Conservation (phyloP, 768 basidiomycete species). For the Pleurotus cornucopiae region DNA sequence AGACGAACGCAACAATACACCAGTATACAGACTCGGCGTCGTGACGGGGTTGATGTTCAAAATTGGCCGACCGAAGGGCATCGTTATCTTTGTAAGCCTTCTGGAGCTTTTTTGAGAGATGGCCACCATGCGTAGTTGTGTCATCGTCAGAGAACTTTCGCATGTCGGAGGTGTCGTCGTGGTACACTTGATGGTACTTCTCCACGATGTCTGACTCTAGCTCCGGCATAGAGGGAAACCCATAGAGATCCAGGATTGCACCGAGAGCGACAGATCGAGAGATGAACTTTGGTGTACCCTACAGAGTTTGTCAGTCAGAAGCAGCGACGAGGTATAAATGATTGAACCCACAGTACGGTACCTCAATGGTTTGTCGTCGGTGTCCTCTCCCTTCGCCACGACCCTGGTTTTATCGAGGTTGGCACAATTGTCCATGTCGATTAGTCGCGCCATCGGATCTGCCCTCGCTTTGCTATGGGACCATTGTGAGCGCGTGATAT, state of each 20-base stretch:
- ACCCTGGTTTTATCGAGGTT: too few relatives aligned
- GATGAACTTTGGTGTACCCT: slow-evolving; percentile 6
- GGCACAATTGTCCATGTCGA: too few relatives aligned
- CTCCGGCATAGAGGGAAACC: not conserved
- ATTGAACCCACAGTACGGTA: not conserved
- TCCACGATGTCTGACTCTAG: not conserved
- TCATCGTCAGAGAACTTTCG: too few relatives aligned
- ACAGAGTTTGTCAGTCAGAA: not conserved
- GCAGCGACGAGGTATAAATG: too few relatives aligned
- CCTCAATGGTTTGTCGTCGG: not conserved
- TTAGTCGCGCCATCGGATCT: too few relatives aligned
- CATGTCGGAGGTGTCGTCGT: too few relatives aligned
- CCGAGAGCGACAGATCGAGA: slow-evolving; percentile 6
- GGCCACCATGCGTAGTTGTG: not conserved
- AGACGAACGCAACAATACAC: not conserved
- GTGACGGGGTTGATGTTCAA: not conserved
- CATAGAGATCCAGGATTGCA: too few relatives aligned
- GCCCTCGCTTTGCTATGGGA: too few relatives aligned
- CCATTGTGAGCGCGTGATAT: not conserved
- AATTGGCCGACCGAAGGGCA: not conserved
- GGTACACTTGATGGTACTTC: not conserved
- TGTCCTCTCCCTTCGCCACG: not conserved
- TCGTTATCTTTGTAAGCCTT: too few relatives aligned
- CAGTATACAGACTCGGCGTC: slow-evolving; percentile 9
- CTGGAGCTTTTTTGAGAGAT: not conserved